These are phyloP conservation scores for Tremella yokohamensis DNA, from an alignment of 768 basidiomycete species.

Conservation along the genomic window DNA sequence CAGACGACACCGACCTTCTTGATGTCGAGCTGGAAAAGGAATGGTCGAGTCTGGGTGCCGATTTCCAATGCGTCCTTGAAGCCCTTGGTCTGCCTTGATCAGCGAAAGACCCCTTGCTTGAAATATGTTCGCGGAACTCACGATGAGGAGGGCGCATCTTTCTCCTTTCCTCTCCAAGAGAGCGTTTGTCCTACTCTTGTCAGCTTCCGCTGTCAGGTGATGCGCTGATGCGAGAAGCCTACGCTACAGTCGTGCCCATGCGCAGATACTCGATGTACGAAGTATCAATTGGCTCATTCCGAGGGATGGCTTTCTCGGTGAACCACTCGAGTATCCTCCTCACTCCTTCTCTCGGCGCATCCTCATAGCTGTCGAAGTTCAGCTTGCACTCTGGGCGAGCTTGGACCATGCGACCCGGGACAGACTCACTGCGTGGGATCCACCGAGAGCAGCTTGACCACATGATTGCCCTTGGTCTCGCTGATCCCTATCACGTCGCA, in stretches of 20 bases:
- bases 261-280: slow-evolving; percentile 27
- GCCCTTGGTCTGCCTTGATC: slow-evolving; percentile 54
- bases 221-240: neutral
- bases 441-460: slow-evolving; percentile 6
- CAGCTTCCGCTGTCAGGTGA: neutral
- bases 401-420: no score
- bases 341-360: slow-evolving; percentile 23
- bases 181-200: slow-evolving; percentile 26
- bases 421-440: slow-evolving; percentile 11
- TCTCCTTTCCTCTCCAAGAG: slow-evolving; percentile 36
- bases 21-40: slow-evolving; percentile 90
- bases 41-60: slow-evolving; percentile 87
- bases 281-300: slow-evolving; percentile 16
- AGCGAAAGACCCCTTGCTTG: no score
- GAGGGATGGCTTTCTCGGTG: slow-evolving; percentile 11
- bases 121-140: neutral
- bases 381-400: no score
- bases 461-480: slow-evolving; percentile 2
- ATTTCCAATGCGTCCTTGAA: slow-evolving; percentile 75
- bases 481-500: slow-evolving; percentile 8
- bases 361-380: slow-evolving; percentile 2
- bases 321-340: slow-evolving; percentile 25
- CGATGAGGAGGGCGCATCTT: slow-evolving; percentile 29
- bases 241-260: slow-evolving; percentile 38
- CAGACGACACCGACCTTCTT: slow-evolving; percentile 54